phyloP scores from a whole-genome alignment of 257 asterid species.

The Marsdenia floribunda region DNA sequence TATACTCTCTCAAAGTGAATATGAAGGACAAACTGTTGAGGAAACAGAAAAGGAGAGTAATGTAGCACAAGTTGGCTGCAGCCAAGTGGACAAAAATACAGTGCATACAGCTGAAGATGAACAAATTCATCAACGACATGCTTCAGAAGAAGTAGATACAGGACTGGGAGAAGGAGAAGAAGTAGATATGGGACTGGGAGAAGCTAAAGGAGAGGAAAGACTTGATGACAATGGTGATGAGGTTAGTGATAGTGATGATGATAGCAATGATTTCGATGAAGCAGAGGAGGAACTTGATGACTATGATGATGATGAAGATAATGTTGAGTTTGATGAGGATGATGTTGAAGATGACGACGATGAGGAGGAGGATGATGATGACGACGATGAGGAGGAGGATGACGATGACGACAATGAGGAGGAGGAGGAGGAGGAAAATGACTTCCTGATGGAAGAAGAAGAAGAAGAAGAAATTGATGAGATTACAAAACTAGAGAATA shows the following conservation, averaged over 20 bases:
- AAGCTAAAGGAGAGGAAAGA: neutral
- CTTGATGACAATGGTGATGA: neutral
- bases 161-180: conserved; percentile 6
- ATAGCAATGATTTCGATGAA: neutral
- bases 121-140: neutral
- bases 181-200: neutral
- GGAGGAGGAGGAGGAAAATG: neutral
- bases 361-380: neutral
- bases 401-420: neutral
- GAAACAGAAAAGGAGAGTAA: neutral
- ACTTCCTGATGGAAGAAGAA: neutral
- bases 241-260: neutral
- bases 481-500: neutral
- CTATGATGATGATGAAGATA: neutral
- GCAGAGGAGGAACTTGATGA: neutral
- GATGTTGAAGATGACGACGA: neutral
- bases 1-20: neutral
- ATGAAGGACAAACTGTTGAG: neutral
- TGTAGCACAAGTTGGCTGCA: neutral
- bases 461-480: neutral
- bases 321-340: neutral
- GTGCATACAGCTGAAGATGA: neutral
- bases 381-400: neutral
- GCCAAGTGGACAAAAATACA: neutral
- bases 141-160: neutral